Evolutionary conservation across 2,329 filamentous ascomycete genomes (phyloP), one percentile per base, ranked within the genome.

Genomic region (Exserohilum rostratum): DNA sequence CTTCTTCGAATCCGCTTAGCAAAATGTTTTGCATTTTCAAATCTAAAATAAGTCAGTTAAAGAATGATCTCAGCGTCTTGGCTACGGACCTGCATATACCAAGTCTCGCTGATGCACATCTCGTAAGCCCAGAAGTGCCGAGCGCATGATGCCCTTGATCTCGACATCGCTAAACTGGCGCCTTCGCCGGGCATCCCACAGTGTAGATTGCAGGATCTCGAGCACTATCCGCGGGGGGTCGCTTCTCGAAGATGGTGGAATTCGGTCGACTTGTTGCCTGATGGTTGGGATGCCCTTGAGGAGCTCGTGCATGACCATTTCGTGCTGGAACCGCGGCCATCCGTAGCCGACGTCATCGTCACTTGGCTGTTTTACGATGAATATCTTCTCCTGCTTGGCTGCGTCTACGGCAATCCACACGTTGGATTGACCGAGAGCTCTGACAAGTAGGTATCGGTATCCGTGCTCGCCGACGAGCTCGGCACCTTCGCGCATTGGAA

Each of bases 371-470:
- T 57, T 57, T 9, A 57, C 55, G 22, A 57, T 48, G 46, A 37
- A 57, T 31, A 57, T 54, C 6, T 57, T 57, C 29, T 54, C 51
- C 25, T 57, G 55, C 1, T 51, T 45, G n/a, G 55, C 55, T 29
- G 55, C 55, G n/a, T 57, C 55, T 33, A 57, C 55, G 6, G 55
- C 55, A 9, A 57, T 34, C 55, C 55, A 57, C 13, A 57, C 55
- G 6, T 57, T 57, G 27, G 55, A 30, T 34, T 57, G 55, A 15
- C 55, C 55, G n/a, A 57, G 45, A 1, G 55, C 42, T 13, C 50
- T 54, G 6, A 57, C 55, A 29, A 57, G 55, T 11, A 57, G 51
- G 5, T 57, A 57, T 5, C 55, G 55, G 12, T 47, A 54, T 9
- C 55, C 55, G 20, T 57, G 42, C 44, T 57, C 55, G 31, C 55